Conservation (phyloP, 2,329 filamentous ascomycete species). For the Alternaria sp. region DNA sequence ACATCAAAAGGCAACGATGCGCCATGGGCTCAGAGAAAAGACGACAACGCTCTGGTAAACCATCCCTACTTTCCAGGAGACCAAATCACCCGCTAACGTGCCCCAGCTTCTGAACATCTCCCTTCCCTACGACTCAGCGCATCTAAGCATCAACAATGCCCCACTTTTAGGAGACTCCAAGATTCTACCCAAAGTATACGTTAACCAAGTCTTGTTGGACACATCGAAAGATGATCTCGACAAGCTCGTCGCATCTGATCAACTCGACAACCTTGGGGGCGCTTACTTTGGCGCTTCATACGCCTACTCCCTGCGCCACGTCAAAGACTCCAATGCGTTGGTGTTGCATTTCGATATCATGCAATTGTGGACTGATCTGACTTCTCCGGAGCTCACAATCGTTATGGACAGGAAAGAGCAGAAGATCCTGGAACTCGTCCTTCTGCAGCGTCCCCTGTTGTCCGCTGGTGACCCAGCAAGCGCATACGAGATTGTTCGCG, state of each 20-base stretch:
- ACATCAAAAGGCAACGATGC: constrained; percentile 30
- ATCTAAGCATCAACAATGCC: constrained; percentile 35
- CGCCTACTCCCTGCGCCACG: constrained; percentile 26
- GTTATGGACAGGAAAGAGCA: constrained; percentile 27
- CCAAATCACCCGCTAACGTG: neutral
- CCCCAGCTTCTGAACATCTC: constrained; percentile 39
- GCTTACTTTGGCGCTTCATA: constrained; percentile 40
- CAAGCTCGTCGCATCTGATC: constrained; percentile 20
- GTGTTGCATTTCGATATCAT: constrained; percentile 41
- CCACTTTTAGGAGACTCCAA: constrained; percentile 24
- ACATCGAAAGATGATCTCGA: constrained; percentile 21
- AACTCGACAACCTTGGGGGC: constrained; percentile 31
- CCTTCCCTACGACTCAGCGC: constrained; percentile 34
- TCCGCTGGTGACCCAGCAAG: constrained; percentile 25
- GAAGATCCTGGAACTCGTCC: constrained; percentile 36
- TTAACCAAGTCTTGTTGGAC: constrained; percentile 37
- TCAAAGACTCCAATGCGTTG: constrained; percentile 24
- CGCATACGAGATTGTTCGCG: constrained; percentile 35
- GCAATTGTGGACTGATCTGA: constrained; percentile 26
- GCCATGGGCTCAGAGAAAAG: constrained; percentile 32
- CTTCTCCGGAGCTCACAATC: constrained; percentile 14
- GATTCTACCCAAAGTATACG: constrained; percentile 33
- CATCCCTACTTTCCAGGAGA: neutral
- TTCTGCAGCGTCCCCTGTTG: constrained; percentile 33
- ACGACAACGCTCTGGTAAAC: constrained; percentile 37